Base-by-base conservation (phyloP, 1,139 yeast genomes). In the Sugiyamaella novakii region DNA sequence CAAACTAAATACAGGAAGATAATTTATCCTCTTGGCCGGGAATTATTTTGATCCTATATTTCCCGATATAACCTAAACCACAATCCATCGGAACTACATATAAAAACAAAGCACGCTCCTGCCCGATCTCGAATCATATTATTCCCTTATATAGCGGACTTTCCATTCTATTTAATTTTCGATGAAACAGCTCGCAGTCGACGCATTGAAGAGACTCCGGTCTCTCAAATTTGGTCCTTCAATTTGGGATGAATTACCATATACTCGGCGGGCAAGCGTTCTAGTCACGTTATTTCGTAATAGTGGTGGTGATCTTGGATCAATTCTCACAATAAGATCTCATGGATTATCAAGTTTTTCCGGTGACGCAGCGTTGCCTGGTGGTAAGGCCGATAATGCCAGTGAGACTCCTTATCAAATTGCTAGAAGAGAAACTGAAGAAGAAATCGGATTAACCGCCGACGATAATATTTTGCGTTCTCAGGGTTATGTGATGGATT, bases 311-410 rank as follows among this genome's bases (percentile, higher is more conserved):
- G 95, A 87, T 59, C 67, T 88, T 22, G 66, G 92, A 46, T 92
- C 88, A 35, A 73, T 89, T 4, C 68, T 89, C 50, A 88, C 96
- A 1, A 83, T 84, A 60, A 69, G 96, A 54, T 83, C 95, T 10
- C 74, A 86, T 43, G 74, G 76, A 46, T 70, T 89, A 59, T 73
- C 83, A 40, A 79, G 78, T 48, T 89, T 87, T 67, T 85, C 95
- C 0, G 96, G 96, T 5, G 96, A 89, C 63, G 85, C 87, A 11
- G 85, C 95, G 3, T 71, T 89, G 17, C 96, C 97, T 2, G 96
- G 96, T 2, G 97, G 71, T 15, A 68, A 68, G 48, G 68, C 69
- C 11, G 72, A 68, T 45, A 41, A 35, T 33, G 62, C 50, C 5
- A 61, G 71, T 3, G 96, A 88, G 64, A 66, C 79, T 12, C 87